Base-by-base conservation (phyloP, 495 filamentous ascomycete species). In the Neurospora sp. region DNA sequence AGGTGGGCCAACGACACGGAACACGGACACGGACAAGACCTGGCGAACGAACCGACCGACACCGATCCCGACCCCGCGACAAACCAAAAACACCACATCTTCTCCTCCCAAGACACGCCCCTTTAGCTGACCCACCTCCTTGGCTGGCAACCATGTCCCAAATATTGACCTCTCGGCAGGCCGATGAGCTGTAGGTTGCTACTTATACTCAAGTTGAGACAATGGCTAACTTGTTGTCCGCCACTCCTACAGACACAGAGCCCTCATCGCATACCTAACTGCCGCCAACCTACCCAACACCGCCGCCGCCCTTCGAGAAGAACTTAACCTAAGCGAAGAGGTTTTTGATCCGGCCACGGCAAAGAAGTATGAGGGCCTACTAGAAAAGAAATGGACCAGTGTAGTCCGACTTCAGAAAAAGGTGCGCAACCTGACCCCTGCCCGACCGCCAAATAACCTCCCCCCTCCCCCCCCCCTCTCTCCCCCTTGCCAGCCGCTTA, bases 331-430 rank as follows among this genome's bases (percentile, higher is more conserved):
- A 7, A 88, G 89, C 23, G 87, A 87, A 74, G 85, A 91, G 71
- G 87, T 83, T 59, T 94, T 96, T 77, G 92, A 97, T 79, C 87
- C 91, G 40, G 83, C 86, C 5, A 94, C 92, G 10, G 84, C 89
- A 41, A 96, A 96, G 84, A 96, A 94, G 82, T 98, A 97, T 83
- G 93, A 95, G 78, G 91, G 91, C 7, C 80, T 98, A 23, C 80
- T 98, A 79, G 94, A 97, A 85, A 96, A 94, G 85, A 98, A 98
- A 84, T 98, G 94, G 94, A 98, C 94, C 23, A 94, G 92, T 76
- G 91, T 95, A 4, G 92, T 96, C 73, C 87, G 94, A 70, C 82
- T 98, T 81, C 94, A 98, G 81, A 97, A 94, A 82, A 97, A 94
- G 91, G 93, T 92, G 80, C 41, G 54, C 82, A 73, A 71, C 20